Evolutionary conservation across 2,329 filamentous ascomycete genomes (phyloP).

Genomic region (Microcyclosporella mali): DNA sequence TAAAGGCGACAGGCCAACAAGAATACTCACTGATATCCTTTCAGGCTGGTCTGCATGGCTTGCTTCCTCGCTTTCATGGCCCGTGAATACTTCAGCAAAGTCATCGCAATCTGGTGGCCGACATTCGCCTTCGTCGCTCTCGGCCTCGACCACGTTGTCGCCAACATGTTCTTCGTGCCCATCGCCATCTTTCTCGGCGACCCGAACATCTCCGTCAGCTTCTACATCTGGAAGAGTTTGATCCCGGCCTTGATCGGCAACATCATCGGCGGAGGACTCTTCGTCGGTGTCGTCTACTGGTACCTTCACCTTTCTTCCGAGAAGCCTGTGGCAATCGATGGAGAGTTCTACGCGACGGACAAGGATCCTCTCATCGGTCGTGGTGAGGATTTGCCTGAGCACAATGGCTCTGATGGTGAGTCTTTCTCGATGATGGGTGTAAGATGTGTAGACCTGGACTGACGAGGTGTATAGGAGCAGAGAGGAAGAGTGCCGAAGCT

Average conservation of each 20-base stretch:
- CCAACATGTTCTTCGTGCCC: slow-evolving; percentile 50
- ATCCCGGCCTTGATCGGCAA: slow-evolving; percentile 51
- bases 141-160: slow-evolving; percentile 50
- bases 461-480: no score
- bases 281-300: slow-evolving; percentile 48
- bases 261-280: slow-evolving; percentile 48
- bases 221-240: slow-evolving; percentile 55
- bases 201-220: slow-evolving; percentile 41
- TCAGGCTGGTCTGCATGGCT: slow-evolving; percentile 47
- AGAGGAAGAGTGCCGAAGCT: slow-evolving; percentile 12
- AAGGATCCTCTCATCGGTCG: slow-evolving; percentile 5
- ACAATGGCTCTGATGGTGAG: no score
- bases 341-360: slow-evolving; percentile 9
- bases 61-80: slow-evolving; percentile 46
- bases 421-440: no score
- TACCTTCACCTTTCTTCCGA: slow-evolving; percentile 33
- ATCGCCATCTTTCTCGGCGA: slow-evolving; percentile 45
- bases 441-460: no score
- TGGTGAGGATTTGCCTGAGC: no score
- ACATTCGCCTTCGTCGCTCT: slow-evolving; percentile 18
- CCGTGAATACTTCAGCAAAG: slow-evolving; percentile 48
- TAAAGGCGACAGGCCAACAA: no score
- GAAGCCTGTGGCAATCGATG: slow-evolving; percentile 12
- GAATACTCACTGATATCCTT: no score
- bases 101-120: slow-evolving; percentile 48